These are phyloP conservation scores for Colletotrichum truncatum DNA, from an alignment of 2,329 filamentous ascomycete species.

Conservation along the genomic window DNA sequence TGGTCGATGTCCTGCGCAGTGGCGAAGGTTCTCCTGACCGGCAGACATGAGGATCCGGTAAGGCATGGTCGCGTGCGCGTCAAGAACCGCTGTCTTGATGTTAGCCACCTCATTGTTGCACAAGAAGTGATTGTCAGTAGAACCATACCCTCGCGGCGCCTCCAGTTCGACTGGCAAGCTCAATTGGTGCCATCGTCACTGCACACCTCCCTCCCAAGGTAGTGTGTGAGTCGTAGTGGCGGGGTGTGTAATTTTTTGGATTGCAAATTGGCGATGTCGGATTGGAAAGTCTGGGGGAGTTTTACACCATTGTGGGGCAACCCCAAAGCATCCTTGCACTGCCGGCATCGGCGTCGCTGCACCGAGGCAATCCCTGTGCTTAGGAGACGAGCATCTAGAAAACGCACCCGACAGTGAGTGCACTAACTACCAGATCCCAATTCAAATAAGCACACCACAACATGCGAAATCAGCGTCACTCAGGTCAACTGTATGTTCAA, in stretches of 20 bases:
- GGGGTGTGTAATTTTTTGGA: constrained; percentile 31
- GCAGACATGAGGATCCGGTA: constrained; percentile 23
- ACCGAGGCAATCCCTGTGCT: constrained; percentile 11
- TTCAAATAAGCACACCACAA: too few relatives aligned
- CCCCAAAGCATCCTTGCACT: constrained; percentile 17
- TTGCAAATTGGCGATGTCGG: constrained; percentile 34
- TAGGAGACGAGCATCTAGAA: neutral
- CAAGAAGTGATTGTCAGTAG: neutral
- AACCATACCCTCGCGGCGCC: constrained; percentile 54
- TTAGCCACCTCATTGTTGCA: constrained; percentile 12
- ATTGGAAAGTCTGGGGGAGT: constrained; percentile 32
- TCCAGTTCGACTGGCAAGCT: constrained; percentile 58
- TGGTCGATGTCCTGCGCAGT: constrained; percentile 31
- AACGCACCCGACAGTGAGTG: neutral
- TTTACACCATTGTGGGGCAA: constrained; percentile 17
- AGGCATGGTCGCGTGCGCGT: constrained; percentile 29
- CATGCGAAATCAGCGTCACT: too few relatives aligned
- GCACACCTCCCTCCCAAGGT: constrained; percentile 23
- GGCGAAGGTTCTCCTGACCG: constrained; percentile 30
- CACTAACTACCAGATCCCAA: too few relatives aligned
- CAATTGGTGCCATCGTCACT: constrained; percentile 58
- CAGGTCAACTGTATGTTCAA: neutral
- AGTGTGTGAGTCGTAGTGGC: constrained; percentile 25
- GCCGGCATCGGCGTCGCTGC: constrained; percentile 25
- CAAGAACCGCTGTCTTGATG: constrained; percentile 46